These are phyloP conservation scores for Klebsormidium nitens DNA, from an alignment of 139 green algal genomes.

Conservation along the genomic window DNA sequence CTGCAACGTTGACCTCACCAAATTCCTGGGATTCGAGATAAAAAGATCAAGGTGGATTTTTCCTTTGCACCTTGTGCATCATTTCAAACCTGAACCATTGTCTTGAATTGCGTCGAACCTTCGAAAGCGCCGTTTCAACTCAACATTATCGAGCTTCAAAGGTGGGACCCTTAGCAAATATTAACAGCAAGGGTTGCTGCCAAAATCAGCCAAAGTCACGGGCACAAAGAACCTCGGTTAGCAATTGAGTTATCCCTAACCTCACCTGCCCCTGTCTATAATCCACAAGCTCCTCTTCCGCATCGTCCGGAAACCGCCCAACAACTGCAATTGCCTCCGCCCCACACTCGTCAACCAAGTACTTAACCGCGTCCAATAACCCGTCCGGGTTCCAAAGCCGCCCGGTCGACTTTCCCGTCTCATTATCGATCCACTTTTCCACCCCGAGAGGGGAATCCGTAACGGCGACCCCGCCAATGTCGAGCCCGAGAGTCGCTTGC, in stretches of 20 bases:
- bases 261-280: slow-evolving; percentile 25
- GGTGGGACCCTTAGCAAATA: too few species aligned
- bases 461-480: slow-evolving; percentile 23
- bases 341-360: neutral
- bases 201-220: too few species aligned
- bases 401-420: slow-evolving; percentile 26
- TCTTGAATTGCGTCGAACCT: too few species aligned
- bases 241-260: neutral
- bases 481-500: slow-evolving; percentile 33
- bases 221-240: too few species aligned
- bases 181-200: too few species aligned
- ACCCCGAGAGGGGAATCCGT: slow-evolving; percentile 34
- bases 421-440: slow-evolving; percentile 30
- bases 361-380: slow-evolving; percentile 23
- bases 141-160: too few species aligned
- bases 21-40: too few species aligned
- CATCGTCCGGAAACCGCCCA: slow-evolving; percentile 39
- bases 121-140: too few species aligned
- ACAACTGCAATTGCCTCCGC: slow-evolving; percentile 35
- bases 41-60: too few species aligned
- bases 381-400: slow-evolving; percentile 14
- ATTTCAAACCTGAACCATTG: too few species aligned
- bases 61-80: too few species aligned
- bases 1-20: too few species aligned
- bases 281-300: slow-evolving; percentile 23